These are phyloP conservation scores for Moesziomyces globuligerus DNA, from an alignment of 1,284 basidiomycete genomes.

Conservation along the genomic window DNA sequence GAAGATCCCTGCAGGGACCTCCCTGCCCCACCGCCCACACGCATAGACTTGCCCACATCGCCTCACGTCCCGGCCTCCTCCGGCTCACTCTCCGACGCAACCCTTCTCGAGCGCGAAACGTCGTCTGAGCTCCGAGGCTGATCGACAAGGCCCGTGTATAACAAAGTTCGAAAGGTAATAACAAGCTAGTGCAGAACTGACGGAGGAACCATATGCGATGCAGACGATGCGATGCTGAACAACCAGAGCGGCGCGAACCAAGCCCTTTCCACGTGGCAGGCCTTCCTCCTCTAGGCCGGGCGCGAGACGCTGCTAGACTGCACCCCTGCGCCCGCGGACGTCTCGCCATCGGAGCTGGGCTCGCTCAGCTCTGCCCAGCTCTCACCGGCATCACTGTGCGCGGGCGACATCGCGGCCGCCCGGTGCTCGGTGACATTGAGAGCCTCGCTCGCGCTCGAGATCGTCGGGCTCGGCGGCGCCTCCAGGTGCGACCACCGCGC, in stretches of 20 bases:
- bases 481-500: slow-evolving; percentile 30
- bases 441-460: slow-evolving; percentile 28
- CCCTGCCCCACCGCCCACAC: too few relatives aligned
- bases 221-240: not conserved
- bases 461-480: slow-evolving; percentile 29
- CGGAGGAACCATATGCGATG: not conserved
- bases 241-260: not conserved
- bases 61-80: not conserved
- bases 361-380: slow-evolving; percentile 48
- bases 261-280: not conserved
- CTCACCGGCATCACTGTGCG: slow-evolving; percentile 29
- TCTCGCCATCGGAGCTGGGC: slow-evolving; percentile 19
- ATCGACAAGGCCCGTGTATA: not conserved
- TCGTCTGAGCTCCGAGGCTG: not conserved
- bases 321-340: not conserved
- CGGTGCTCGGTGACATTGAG: slow-evolving; percentile 1
- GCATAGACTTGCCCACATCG: not conserved
- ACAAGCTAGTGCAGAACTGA: not conserved
- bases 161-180: too few relatives aligned
- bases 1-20: slow-evolving; percentile 1
- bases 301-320: not conserved
- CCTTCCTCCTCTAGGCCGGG: not conserved
- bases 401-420: slow-evolving; percentile 8
- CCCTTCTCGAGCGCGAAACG: not conserved
- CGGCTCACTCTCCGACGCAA: not conserved